Percentiles rank a stretch among this genome's conserved stretches.
Evolutionary conservation across 1,284 basidiomycete species (phyloP).

Genomic region (Cryptococcus sp.): DNA sequence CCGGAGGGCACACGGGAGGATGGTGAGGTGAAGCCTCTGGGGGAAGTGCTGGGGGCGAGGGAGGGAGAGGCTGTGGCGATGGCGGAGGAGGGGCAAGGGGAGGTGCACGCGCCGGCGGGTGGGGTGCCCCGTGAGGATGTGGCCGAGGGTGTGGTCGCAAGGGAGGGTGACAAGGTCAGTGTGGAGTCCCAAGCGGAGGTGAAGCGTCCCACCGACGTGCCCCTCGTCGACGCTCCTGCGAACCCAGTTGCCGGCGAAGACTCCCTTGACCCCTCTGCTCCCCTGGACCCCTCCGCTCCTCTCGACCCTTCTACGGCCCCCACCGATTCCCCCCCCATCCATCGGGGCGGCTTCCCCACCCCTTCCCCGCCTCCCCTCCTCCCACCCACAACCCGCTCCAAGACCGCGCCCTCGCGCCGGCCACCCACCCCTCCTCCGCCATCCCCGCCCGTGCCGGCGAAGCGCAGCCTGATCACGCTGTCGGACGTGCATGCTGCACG

Average conservation of each 20-base stretch:
- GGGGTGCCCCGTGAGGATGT: no score
- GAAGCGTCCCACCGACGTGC: no score
- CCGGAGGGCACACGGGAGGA: no score
- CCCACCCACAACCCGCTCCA: constrained; percentile 42
- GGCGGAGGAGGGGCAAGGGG: no score
- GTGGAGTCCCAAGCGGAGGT: background rate
- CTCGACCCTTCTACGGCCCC: background rate
- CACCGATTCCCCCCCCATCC: background rate
- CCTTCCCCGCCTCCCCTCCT: constrained; percentile 7
- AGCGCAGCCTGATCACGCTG: constrained; percentile 43
- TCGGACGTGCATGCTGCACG: constrained; percentile 41
- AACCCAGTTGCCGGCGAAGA: background rate
- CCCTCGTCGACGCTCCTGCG: background rate
- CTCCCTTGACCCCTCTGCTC: background rate
- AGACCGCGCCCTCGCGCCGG: constrained; percentile 36
- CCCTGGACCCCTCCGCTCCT: background rate
- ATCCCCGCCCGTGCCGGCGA: constrained; percentile 16
- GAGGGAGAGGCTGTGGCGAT: no score
- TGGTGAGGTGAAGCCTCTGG: no score
- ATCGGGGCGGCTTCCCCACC: no score
- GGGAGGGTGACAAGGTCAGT: background rate
- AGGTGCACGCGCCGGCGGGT: no score
- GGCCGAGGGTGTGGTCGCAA: no score
- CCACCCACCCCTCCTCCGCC: constrained; percentile 12
- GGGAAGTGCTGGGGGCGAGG: no score